These are phyloP conservation scores for Termitomyces sp. DNA, from an alignment of 1,284 basidiomycete genomes.

Conservation along the genomic window DNA sequence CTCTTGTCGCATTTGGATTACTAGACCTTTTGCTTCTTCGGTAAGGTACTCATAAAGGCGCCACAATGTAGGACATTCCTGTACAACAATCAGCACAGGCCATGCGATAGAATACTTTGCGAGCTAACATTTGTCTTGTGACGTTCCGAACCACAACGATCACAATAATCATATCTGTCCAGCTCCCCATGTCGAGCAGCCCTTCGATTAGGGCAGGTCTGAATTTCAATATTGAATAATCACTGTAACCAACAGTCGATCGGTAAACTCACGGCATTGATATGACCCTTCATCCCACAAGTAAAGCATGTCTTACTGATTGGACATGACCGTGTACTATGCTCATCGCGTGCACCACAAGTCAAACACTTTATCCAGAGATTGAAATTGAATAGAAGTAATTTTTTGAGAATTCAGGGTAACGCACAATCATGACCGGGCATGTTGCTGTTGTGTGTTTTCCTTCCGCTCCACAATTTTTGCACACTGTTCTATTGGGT, in stretches of 20 bases:
- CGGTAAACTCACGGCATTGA: slow-evolving; percentile 52
- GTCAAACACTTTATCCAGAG: slow-evolving; percentile 66
- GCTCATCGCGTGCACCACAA: slow-evolving; percentile 84
- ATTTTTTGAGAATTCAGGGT: slow-evolving; percentile 2
- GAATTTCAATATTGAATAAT: slow-evolving; percentile 7
- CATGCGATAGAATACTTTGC: background rate
- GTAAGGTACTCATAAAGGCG: slow-evolving; percentile 78
- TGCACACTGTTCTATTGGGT: slow-evolving; percentile 53
- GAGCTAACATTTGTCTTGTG: slow-evolving; percentile 67
- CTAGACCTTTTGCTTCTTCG: slow-evolving; percentile 45
- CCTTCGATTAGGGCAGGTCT: slow-evolving; percentile 75
- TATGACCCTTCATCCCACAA: slow-evolving; percentile 86
- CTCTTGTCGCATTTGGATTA: slow-evolving; percentile 43
- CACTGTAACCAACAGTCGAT: background rate
- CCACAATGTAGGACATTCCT: slow-evolving; percentile 90
- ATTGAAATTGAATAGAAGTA: slow-evolving; percentile 3
- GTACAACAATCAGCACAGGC: slow-evolving; percentile 3
- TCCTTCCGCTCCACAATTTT: slow-evolving; percentile 66
- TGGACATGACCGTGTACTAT: slow-evolving; percentile 78
- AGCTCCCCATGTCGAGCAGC: slow-evolving; percentile 9
- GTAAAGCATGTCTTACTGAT: slow-evolving; percentile 81
- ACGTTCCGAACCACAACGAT: slow-evolving; percentile 65
- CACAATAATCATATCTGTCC: slow-evolving; percentile 50
- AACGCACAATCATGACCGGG: slow-evolving; percentile 60
- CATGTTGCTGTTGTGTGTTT: slow-evolving; percentile 62